phyloP scores from a whole-genome alignment of 2,329 filamentous ascomycete species.

The Colletotrichum zoysiae region DNA sequence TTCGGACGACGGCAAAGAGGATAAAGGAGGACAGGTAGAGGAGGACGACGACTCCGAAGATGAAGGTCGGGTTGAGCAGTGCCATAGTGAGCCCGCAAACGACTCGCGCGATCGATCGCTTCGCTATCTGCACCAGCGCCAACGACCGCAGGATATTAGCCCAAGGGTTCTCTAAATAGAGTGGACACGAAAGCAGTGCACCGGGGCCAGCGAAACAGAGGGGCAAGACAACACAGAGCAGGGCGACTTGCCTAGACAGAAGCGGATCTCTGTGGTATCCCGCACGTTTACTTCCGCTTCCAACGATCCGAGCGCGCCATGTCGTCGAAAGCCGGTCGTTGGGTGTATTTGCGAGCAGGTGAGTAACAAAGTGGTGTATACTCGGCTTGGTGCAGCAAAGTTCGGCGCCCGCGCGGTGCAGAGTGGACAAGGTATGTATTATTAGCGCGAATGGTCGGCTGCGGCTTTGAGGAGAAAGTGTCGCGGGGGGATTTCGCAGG shows the following conservation, averaged over 20 bases:
- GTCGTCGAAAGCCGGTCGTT: conserved; percentile 30
- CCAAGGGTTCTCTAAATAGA: conserved; percentile 10
- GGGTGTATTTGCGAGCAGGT: conserved; percentile 10
- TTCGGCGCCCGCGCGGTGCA: conserved; percentile 36
- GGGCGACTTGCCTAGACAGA: conserved; percentile 35
- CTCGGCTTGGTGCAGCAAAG: conserved; percentile 33
- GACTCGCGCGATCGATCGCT: conserved; percentile 26
- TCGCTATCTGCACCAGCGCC: conserved; percentile 34
- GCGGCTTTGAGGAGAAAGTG: background rate
- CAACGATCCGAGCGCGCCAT: conserved; percentile 42
- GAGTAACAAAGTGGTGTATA: conserved; percentile 23
- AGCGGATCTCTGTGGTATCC: conserved; percentile 36
- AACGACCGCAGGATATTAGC: conserved; percentile 19
- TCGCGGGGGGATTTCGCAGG: conserved; percentile 1
- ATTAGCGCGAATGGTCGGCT: conserved; percentile 11
- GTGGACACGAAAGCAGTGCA: conserved; percentile 6
- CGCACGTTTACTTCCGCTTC: conserved; percentile 40
- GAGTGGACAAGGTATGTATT: conserved; percentile 1
- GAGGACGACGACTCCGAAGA: conserved; percentile 87
- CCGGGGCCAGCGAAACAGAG: conserved; percentile 7
- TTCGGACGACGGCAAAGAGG: conserved; percentile 90
- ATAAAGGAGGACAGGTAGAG: conserved; percentile 93
- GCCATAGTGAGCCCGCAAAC: conserved; percentile 63
- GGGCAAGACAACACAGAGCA: background rate
- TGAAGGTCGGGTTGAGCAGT: conserved; percentile 80